Evolutionary conservation across 768 basidiomycete species (phyloP).

Genomic region (Serendipita sp.): DNA sequence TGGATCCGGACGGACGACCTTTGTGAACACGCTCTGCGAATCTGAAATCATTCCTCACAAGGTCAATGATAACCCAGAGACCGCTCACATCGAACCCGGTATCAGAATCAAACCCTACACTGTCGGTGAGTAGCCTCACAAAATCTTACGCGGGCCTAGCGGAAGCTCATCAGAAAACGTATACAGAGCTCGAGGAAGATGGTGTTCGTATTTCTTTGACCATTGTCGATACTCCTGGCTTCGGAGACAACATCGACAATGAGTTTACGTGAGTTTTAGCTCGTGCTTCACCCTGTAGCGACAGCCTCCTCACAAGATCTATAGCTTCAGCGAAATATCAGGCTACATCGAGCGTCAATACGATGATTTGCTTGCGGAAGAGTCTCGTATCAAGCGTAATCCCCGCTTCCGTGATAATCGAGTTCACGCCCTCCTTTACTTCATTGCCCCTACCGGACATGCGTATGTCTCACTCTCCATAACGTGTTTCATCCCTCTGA

Average conservation of each 20-base stretch:
- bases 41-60: conserved; percentile 83
- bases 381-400: conserved; percentile 98
- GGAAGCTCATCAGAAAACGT: not conserved
- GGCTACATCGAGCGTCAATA: conserved; percentile 97
- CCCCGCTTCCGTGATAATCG: conserved; percentile 98
- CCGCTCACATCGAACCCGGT: conserved; percentile 86
- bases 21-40: conserved; percentile 99
- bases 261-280: conserved; percentile 70
- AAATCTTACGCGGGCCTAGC: not conserved
- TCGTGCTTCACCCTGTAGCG: not conserved
- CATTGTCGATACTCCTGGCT: conserved; percentile 97
- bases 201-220: conserved; percentile 96
- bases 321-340: conserved; percentile 91
- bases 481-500: not conserved
- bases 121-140: conserved; percentile 58
- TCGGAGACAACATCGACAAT: conserved; percentile 98
- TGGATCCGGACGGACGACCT: conserved; percentile 94
- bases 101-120: conserved; percentile 90
- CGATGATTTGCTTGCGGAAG: conserved; percentile 95
- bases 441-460: conserved; percentile 97
- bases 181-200: conserved; percentile 88
- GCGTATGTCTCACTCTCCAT: conserved; percentile 41
- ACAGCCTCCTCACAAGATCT: not conserved
- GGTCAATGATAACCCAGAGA: conserved; percentile 64
- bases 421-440: conserved; percentile 91